Evolutionary conservation across 805 yeast species (phyloP).

Genomic region (Starmerella vaccinii): DNA sequence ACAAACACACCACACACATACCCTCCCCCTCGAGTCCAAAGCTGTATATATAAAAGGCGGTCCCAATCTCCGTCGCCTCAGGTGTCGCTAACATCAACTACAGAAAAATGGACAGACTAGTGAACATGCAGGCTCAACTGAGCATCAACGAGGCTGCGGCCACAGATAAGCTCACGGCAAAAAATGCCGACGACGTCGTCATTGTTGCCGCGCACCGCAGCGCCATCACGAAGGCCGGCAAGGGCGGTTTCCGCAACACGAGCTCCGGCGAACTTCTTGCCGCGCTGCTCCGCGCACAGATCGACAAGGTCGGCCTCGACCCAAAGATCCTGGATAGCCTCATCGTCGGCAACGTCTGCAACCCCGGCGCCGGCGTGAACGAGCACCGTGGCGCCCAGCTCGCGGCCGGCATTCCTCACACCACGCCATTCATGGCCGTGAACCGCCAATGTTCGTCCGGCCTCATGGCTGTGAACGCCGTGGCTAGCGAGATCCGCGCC

Average conservation of each 20-base stretch:
- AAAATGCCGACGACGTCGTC: conserved; percentile 80
- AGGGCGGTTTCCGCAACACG: conserved; percentile 75
- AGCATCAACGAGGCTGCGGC: conserved; percentile 29
- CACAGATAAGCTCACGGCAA: conserved; percentile 35
- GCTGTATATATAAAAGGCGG: neutral
- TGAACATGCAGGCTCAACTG: conserved; percentile 29
- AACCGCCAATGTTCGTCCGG: conserved; percentile 96
- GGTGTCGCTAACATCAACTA: neutral
- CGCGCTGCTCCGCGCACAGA: conserved; percentile 51
- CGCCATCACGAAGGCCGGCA: conserved; percentile 77
- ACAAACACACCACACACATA: too few species aligned
- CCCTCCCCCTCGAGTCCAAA: neutral
- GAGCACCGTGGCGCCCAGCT: conserved; percentile 88
- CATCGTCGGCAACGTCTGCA: conserved; percentile 82
- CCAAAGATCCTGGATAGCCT: conserved; percentile 67
- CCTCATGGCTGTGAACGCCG: conserved; percentile 76
- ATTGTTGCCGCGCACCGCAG: conserved; percentile 85
- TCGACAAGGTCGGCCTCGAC: conserved; percentile 44
- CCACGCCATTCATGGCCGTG: conserved; percentile 67
- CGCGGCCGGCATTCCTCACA: conserved; percentile 81
- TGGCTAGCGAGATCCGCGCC: conserved; percentile 73
- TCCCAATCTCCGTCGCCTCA: neutral
- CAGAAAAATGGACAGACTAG: conserved; percentile 30
- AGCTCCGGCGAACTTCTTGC: conserved; percentile 68
- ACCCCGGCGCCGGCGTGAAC: conserved; percentile 87